phyloP scores from a whole-genome alignment of 2,329 filamentous ascomycete species.

The Ophiostoma sp. region DNA sequence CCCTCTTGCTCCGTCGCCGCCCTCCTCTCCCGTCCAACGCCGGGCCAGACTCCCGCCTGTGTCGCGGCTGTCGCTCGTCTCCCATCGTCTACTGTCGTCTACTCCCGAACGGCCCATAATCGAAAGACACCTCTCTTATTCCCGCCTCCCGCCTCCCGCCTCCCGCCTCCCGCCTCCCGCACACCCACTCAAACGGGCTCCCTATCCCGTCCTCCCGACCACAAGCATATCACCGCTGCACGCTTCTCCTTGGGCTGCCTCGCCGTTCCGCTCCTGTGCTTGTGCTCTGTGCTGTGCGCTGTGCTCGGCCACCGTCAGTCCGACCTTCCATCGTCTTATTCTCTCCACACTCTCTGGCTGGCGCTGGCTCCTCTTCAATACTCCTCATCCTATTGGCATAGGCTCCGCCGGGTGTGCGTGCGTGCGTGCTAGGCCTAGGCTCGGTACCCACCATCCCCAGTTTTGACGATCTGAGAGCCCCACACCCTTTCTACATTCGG shows the following conservation, averaged over 20 bases:
- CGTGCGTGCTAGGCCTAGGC: neutral
- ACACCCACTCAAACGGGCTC: neutral
- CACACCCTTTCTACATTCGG: constrained; percentile 15
- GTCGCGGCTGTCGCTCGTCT: neutral
- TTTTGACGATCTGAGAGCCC: constrained; percentile 19
- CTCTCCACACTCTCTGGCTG: neutral
- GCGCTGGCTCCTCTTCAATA: neutral
- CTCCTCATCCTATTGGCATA: neutral
- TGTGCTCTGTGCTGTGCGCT: constrained; percentile 7
- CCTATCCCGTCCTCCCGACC: neutral
- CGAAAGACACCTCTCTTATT: neutral
- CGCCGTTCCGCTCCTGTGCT: neutral
- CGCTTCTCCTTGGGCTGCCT: neutral
- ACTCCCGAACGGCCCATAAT: neutral
- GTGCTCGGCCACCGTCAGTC: neutral
- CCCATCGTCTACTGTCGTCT: neutral
- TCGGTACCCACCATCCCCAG: constrained; percentile 15
- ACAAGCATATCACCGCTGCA: neutral
- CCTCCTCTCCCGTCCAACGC: neutral
- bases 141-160: neutral
- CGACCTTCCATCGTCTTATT: neutral
- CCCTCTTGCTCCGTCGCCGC: neutral
- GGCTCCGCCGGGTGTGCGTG: neutral
- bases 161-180: neutral
- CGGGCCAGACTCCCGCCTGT: neutral